phyloP scores from a whole-genome alignment of 148 eudicot genomes.

The Vaccinium myrtillus region DNA sequence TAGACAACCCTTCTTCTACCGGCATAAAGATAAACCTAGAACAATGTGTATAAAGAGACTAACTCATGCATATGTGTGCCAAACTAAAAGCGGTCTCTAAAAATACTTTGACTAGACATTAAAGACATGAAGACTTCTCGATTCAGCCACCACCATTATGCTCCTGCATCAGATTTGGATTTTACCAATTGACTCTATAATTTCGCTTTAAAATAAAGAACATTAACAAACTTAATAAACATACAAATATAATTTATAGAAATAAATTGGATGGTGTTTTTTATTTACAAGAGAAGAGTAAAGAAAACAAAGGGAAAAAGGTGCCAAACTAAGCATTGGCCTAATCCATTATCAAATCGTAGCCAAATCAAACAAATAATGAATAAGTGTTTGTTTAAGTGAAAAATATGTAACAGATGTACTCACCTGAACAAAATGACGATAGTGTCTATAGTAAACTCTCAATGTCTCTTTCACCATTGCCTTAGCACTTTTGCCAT shows the following conservation, averaged over 20 bases:
- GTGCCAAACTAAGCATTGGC: neutral
- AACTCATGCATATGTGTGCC: too few species aligned
- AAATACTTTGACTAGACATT: too few species aligned
- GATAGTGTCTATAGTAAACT: slow-evolving; percentile 28
- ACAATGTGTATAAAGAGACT: too few species aligned
- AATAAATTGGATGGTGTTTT: too few species aligned
- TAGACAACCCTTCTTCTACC: too few species aligned
- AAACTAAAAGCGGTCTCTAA: too few species aligned
- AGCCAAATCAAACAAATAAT: neutral
- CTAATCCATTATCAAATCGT: neutral
- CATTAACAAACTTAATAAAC: neutral
- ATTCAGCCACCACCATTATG: too few species aligned
- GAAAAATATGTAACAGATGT: neutral
- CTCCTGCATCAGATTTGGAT: neutral
- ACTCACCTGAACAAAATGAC: slow-evolving; percentile 34
- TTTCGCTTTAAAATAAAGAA: neutral
- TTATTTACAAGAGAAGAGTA: too few species aligned
- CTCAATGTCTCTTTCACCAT: slow-evolving; percentile 38
- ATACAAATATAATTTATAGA: neutral
- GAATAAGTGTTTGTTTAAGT: neutral
- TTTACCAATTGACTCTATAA: neutral
- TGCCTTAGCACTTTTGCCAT: slow-evolving; percentile 17
- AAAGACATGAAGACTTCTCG: too few species aligned
- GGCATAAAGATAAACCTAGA: too few species aligned
- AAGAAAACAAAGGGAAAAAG: too few species aligned